Conservation (phyloP, 1,284 basidiomycete genomes). For the Moesziomyces globuligerus region DNA sequence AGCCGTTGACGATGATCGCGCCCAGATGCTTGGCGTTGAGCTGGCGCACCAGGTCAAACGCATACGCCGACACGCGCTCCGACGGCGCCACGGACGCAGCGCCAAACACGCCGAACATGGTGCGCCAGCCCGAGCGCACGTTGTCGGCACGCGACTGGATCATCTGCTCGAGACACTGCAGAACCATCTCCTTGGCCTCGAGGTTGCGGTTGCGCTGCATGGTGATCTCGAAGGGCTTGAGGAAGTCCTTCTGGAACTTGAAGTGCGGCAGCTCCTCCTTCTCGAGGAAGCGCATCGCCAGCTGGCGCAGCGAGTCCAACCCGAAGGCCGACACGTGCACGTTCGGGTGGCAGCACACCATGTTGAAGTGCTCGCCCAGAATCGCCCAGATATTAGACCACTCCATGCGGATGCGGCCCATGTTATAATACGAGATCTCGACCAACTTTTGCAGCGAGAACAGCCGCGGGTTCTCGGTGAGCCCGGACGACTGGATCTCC, state of each 20-base stretch:
- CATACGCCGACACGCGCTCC: conserved; percentile 90
- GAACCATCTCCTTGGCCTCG: conserved; percentile 95
- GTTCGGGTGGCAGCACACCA: conserved; percentile 98
- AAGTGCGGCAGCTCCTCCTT: conserved; percentile 98
- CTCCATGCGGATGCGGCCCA: conserved; percentile 96
- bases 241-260: conserved; percentile 99
- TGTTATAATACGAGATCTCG: conserved; percentile 99
- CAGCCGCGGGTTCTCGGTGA: conserved; percentile 85
- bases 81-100: conserved; percentile 93
- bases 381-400: conserved; percentile 99
- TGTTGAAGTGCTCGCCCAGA: conserved; percentile 97
- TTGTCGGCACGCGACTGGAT: conserved; percentile 93
- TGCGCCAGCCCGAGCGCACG: conserved; percentile 97
- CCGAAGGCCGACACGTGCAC: conserved; percentile 97
- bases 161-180: conserved; percentile 99
- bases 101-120: conserved; percentile 98
- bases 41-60: conserved; percentile 94
- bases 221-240: conserved; percentile 97
- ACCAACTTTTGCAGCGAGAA: conserved; percentile 99
- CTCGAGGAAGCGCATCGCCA: conserved; percentile 98
- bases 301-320: conserved; percentile 93
- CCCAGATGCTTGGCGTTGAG: conserved; percentile 90
- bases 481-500: conserved; percentile 95
- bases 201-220: conserved; percentile 96
- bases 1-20: conserved; percentile 89